Conservation (phyloP, 139 green algal species). For the Spirogloea muscicola region DNA sequence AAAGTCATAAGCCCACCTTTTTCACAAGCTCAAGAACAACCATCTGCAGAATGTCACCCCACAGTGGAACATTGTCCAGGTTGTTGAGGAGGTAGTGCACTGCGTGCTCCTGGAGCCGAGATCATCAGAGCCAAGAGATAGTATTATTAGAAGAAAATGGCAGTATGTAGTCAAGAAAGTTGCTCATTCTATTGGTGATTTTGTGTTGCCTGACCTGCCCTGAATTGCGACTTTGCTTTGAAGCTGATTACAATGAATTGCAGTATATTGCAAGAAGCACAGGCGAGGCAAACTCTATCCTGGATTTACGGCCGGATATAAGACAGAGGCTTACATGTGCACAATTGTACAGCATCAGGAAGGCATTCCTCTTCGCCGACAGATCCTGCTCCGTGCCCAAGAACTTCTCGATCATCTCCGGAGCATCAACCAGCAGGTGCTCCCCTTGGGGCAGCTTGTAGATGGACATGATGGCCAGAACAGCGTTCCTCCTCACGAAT, state of each 20-base stretch:
- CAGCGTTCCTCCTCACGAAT: slow-evolving; percentile 94
- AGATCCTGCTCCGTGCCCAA: slow-evolving; percentile 80
- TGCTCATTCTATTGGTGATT: too few relatives aligned
- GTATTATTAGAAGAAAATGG: too few relatives aligned
- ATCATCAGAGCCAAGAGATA: too few relatives aligned
- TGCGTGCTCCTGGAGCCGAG: slow-evolving; percentile 81
- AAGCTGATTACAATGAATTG: too few relatives aligned
- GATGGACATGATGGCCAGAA: slow-evolving; percentile 88
- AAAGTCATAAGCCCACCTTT: too few relatives aligned
- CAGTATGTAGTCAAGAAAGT: too few relatives aligned
- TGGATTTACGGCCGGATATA: too few relatives aligned
- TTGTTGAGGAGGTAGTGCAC: slow-evolving; percentile 82
- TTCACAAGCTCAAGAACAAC: slow-evolving; percentile 90
- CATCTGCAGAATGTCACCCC: slow-evolving; percentile 95
- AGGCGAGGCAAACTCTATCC: too few relatives aligned
- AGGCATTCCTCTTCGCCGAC: slow-evolving; percentile 87
- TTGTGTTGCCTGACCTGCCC: too few relatives aligned
- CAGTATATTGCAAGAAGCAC: too few relatives aligned
- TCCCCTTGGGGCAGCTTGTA: slow-evolving; percentile 92
- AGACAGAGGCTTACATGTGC: slow-evolving; percentile 27
- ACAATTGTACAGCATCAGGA: slow-evolving; percentile 80
- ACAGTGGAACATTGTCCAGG: slow-evolving; percentile 79
- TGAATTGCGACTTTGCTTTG: too few relatives aligned
- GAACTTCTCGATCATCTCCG: slow-evolving; percentile 90
- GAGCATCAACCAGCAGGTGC: slow-evolving; percentile 81